Conservation (phyloP, 495 filamentous ascomycete species). For the Mytilinidion resinicola region DNA sequence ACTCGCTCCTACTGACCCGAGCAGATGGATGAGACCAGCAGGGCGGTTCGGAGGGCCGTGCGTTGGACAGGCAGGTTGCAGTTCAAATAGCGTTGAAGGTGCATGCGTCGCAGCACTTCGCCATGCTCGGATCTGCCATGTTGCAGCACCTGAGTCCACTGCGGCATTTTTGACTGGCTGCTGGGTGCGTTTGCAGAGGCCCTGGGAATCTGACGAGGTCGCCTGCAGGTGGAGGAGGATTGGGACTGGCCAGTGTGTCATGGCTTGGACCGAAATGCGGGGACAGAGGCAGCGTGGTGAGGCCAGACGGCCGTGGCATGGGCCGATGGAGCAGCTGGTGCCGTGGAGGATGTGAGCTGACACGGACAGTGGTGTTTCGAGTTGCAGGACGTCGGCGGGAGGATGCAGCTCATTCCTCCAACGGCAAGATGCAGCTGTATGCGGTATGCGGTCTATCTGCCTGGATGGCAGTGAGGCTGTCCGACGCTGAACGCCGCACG, state of each 20-base stretch:
- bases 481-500: too few species aligned
- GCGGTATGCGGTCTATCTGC: too few species aligned
- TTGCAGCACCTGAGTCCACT: constrained; percentile 3
- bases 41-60: constrained; percentile 10
- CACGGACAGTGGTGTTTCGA: too few species aligned
- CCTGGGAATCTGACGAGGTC: constrained; percentile 2
- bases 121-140: background rate
- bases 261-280: too few species aligned
- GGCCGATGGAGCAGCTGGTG: background rate
- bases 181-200: background rate
- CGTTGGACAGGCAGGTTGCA: background rate
- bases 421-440: too few species aligned
- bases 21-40: constrained; percentile 9
- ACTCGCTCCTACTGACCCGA: constrained; percentile 5
- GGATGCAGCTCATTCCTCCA: too few species aligned
- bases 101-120: constrained; percentile 8
- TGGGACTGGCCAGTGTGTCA: background rate
- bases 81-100: constrained; percentile 9
- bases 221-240: constrained; percentile 5
- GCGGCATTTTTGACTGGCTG: constrained; percentile 15
- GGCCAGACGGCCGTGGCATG: too few species aligned
- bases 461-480: too few species aligned
- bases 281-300: too few species aligned
- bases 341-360: too few species aligned
- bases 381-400: too few species aligned